These are phyloP conservation scores for Rhynchospora tenuis DNA, from an alignment of 176 grass and related monocot species.

Conservation along the genomic window DNA sequence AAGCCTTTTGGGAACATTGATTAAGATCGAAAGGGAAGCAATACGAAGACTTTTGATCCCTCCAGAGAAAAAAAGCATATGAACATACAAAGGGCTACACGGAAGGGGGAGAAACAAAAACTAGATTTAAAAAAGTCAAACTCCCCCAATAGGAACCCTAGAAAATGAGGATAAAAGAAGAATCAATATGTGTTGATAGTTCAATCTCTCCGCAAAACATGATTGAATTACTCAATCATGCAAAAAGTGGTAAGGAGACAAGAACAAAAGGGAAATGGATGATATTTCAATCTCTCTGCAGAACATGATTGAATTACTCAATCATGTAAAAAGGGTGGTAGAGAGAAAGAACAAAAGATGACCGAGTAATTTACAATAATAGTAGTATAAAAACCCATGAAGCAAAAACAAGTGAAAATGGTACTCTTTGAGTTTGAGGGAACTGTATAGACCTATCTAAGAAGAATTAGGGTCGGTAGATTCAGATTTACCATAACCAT, in stretches of 20 bases:
- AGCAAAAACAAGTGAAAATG: constrained; percentile 72
- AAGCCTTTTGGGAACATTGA: constrained; percentile 14
- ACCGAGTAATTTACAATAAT: not conserved
- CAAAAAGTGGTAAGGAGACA: constrained; percentile 22
- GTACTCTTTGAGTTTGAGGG: constrained; percentile 29
- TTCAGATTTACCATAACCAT: constrained; percentile 38
- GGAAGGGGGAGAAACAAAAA: constrained; percentile 25
- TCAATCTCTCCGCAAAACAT: constrained; percentile 11
- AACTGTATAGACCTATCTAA: constrained; percentile 38
- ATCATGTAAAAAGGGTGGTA: constrained; percentile 34
- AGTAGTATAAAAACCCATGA: constrained; percentile 23
- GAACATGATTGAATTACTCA: constrained; percentile 20
- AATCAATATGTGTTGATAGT: not conserved
- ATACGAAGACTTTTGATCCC: not conserved
- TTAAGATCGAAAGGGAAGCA: constrained; percentile 16
- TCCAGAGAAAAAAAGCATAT: constrained; percentile 7
- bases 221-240: constrained; percentile 26
- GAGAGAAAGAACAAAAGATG: constrained; percentile 17
- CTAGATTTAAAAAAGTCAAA: constrained; percentile 28
- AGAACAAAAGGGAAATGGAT: not conserved
- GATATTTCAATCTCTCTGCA: not conserved
- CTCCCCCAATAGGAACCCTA: constrained; percentile 2
- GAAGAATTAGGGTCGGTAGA: not conserved
- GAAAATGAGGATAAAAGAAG: constrained; percentile 16
- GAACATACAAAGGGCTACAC: constrained; percentile 23